Conservation (phyloP, 768 basidiomycete species). For the Russula sp. region DNA sequence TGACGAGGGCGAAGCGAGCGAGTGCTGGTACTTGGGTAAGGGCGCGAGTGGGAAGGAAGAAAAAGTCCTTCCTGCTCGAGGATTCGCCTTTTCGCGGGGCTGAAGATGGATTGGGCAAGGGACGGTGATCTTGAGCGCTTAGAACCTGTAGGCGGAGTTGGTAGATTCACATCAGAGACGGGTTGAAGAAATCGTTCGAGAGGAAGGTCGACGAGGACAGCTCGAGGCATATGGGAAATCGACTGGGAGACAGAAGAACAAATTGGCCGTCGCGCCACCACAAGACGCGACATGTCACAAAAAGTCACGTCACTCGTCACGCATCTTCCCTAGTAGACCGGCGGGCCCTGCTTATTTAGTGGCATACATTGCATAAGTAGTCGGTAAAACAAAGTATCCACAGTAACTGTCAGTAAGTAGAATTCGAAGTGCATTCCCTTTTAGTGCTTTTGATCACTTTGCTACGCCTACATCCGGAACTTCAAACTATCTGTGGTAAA, state of each 20-base stretch:
- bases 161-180: slow-evolving; percentile 2
- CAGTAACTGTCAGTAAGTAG: too few relatives aligned
- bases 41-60: slow-evolving; percentile 11
- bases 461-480: too few relatives aligned
- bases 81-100: slow-evolving; percentile 24
- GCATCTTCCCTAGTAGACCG: too few relatives aligned
- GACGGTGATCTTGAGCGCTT: slow-evolving; percentile 24
- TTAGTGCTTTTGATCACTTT: too few relatives aligned
- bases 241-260: background rate
- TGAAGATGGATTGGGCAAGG: slow-evolving; percentile 13
- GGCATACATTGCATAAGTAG: too few relatives aligned
- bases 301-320: slow-evolving; percentile 10
- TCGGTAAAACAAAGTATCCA: too few relatives aligned
- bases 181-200: slow-evolving; percentile 16
- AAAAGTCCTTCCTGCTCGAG: slow-evolving; percentile 24
- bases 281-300: slow-evolving; percentile 19
- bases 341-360: too few relatives aligned
- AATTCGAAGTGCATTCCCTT: too few relatives aligned
- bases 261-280: background rate
- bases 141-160: background rate
- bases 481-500: too few relatives aligned
- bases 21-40: background rate
- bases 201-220: slow-evolving; percentile 20
- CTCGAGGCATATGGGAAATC: slow-evolving; percentile 13
- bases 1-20: background rate